These are phyloP conservation scores for Phyllosticta ampelicida DNA, from an alignment of 2,329 filamentous ascomycete species.

Conservation along the genomic window DNA sequence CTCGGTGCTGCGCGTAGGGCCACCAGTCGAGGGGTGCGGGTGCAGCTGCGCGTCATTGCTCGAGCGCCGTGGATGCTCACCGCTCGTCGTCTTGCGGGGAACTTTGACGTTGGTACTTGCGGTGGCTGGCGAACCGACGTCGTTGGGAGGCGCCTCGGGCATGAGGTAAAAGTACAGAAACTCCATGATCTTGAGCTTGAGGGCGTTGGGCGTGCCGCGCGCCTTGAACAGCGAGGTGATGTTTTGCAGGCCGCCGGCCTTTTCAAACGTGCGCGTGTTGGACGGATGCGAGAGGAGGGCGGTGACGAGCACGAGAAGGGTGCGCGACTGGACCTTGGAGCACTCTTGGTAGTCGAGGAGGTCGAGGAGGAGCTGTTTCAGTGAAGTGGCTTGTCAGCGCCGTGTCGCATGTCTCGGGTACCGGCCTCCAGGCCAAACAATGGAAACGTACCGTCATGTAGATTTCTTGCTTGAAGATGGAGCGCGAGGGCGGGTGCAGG, in stretches of 20 bases:
- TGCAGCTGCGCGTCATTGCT: slow-evolving; percentile 13
- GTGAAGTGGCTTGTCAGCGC: neutral
- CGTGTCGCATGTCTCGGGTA: neutral
- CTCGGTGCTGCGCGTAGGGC: slow-evolving; percentile 53
- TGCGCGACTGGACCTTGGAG: slow-evolving; percentile 81
- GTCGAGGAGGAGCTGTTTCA: slow-evolving; percentile 67
- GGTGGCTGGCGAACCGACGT: slow-evolving; percentile 16
- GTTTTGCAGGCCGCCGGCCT: slow-evolving; percentile 80
- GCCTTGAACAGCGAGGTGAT: slow-evolving; percentile 90
- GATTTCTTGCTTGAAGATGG: slow-evolving; percentile 76
- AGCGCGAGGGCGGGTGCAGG: slow-evolving; percentile 80
- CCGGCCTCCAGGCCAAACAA: neutral
- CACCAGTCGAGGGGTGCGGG: slow-evolving; percentile 16
- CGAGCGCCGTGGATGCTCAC: slow-evolving; percentile 19
- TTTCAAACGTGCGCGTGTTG: slow-evolving; percentile 87
- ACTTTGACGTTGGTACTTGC: slow-evolving; percentile 13
- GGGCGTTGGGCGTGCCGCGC: slow-evolving; percentile 70
- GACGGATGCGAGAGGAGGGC: slow-evolving; percentile 75
- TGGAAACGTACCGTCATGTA: slow-evolving; percentile 71
- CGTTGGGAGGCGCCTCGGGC: slow-evolving; percentile 60
- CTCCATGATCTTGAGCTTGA: slow-evolving; percentile 93
- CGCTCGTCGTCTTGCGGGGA: slow-evolving; percentile 22
- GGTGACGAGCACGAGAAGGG: slow-evolving; percentile 80
- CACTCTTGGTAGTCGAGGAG: slow-evolving; percentile 85
- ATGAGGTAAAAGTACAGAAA: slow-evolving; percentile 98